Evolutionary conservation across 805 yeast genomes (phyloP).

Genomic region (Kluyveromyces nonfermentans): DNA sequence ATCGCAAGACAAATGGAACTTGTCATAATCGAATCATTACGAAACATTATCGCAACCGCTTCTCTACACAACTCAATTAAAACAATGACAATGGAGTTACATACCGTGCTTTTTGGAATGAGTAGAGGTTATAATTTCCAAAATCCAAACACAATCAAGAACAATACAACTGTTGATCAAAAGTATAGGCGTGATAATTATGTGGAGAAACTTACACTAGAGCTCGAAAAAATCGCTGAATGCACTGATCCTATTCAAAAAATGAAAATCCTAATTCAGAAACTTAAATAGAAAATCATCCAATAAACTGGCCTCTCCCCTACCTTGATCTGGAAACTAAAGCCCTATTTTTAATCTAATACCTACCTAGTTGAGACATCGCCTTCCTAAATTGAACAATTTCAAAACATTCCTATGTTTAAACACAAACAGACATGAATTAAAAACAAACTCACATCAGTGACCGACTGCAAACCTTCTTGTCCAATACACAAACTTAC

Average conservation of each 20-base stretch:
- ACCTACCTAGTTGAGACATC: no score
- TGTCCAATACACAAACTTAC: no score
- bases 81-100: neutral
- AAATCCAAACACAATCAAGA: neutral
- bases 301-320: neutral
- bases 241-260: neutral
- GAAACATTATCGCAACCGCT: neutral
- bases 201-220: neutral
- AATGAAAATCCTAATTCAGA: neutral
- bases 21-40: slow-evolving; percentile 6
- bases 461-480: no score
- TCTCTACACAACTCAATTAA: neutral
- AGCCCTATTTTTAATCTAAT: no score
- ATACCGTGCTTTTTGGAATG: slow-evolving; percentile 1
- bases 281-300: neutral
- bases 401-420: no score
- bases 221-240: neutral
- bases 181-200: neutral
- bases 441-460: no score
- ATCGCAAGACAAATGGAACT: slow-evolving; percentile 12
- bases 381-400: no score
- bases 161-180: neutral
- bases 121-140: neutral
- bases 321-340: no score
- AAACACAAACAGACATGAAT: no score